Conservation (phyloP, 306 rosid species). For the Rosa persica region DNA sequence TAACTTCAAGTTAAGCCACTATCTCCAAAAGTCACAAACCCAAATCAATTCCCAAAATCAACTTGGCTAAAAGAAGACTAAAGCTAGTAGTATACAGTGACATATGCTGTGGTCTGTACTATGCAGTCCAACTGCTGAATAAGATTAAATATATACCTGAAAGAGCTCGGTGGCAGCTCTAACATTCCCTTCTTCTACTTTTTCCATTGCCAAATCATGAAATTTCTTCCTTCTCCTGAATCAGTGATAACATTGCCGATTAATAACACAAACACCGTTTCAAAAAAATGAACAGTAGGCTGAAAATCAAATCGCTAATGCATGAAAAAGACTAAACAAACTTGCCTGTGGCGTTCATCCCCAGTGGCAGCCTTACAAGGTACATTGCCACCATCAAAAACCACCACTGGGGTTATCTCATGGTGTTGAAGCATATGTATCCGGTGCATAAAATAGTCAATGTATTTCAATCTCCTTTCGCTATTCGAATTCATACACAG, state of each 20-base stretch:
- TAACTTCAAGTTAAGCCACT: background rate
- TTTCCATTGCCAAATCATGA: constrained; percentile 70
- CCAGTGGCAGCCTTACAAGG: constrained; percentile 51
- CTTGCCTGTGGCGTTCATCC: constrained; percentile 49
- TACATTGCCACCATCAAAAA: constrained; percentile 53
- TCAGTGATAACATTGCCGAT: background rate
- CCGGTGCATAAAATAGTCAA: constrained; percentile 78
- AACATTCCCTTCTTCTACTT: constrained; percentile 75
- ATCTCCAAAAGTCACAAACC: background rate
- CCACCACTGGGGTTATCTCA: constrained; percentile 50
- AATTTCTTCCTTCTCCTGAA: constrained; percentile 58
- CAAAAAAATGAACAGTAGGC: background rate
- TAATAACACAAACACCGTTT: background rate
- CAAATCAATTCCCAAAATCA: background rate
- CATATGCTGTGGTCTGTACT: background rate
- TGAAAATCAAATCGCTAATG: background rate
- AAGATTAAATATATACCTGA: constrained; percentile 49
- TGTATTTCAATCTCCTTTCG: constrained; percentile 60
- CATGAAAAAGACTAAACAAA: background rate
- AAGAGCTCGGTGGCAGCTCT: constrained; percentile 75
- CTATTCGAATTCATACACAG: constrained; percentile 66
- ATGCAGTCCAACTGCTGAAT: background rate
- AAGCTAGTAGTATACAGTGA: background rate
- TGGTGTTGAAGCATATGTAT: constrained; percentile 52
- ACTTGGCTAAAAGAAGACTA: background rate